Evolutionary conservation across 225 moss, liverwort and hornwort genomes (phyloP).

Genomic region (Anthoceros angustus): DNA sequence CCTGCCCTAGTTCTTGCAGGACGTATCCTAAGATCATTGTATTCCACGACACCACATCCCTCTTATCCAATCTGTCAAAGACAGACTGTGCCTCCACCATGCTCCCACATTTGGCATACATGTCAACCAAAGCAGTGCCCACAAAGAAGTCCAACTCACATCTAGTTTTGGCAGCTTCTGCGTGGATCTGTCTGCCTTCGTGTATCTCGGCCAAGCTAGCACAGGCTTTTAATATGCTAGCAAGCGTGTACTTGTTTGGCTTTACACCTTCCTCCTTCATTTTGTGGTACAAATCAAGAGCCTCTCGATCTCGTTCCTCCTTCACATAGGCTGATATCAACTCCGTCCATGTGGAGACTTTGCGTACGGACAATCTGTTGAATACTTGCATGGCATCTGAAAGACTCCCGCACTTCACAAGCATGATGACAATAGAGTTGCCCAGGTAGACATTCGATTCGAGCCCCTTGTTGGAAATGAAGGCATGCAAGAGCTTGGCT

Average conservation of each 20-base stretch:
- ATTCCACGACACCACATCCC: constrained; percentile 1
- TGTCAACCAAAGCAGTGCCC: constrained; percentile 1
- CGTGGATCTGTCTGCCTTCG: background rate
- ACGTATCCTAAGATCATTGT: background rate
- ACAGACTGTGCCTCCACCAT: background rate
- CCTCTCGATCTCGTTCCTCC: background rate
- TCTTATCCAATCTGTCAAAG: background rate
- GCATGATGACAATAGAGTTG: background rate
- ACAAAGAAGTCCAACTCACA: background rate
- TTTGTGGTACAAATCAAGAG: background rate
- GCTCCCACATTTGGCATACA: constrained; percentile 1
- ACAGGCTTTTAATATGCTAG: background rate
- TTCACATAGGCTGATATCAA: background rate
- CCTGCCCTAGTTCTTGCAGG: background rate
- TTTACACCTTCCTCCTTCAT: background rate
- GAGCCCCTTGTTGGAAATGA: background rate
- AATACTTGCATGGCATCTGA: background rate
- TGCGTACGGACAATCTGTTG: background rate
- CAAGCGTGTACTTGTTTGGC: background rate
- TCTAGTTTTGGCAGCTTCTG: background rate
- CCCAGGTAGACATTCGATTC: background rate
- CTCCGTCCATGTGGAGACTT: background rate
- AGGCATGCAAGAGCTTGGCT: background rate
- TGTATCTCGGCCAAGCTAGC: background rate
- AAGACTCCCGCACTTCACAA: background rate